A percentile compares a stretch with the other conserved stretches of the same genome.
These are phyloP conservation scores for Botrytis sinoallii DNA, from an alignment of 2,329 filamentous ascomycete species.

Conservation along the genomic window DNA sequence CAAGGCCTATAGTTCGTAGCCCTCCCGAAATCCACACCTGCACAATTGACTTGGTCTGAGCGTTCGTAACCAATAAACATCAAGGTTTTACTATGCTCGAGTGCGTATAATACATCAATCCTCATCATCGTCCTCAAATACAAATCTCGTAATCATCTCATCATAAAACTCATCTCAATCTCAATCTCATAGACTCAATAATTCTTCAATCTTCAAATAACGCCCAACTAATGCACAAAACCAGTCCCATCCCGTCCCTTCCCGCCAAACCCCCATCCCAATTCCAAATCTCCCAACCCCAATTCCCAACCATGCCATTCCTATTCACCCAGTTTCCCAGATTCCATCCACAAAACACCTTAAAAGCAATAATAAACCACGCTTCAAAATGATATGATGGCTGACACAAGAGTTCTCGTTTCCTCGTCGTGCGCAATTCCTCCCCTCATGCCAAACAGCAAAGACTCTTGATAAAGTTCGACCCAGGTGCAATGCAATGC, in stretches of 20 bases:
- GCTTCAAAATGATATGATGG: background rate
- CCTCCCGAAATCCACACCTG: background rate
- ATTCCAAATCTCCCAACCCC: background rate
- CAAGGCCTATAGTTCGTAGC: background rate
- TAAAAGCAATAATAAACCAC: background rate
- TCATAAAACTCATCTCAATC: background rate
- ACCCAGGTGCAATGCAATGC: background rate
- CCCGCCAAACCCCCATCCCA: background rate
- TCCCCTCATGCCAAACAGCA: background rate
- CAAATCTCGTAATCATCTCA: background rate
- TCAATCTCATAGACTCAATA: background rate
- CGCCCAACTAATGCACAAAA: slow-evolving; percentile 3
- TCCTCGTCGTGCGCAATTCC: background rate
- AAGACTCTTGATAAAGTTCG: slow-evolving; percentile 40
- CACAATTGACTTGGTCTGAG: background rate
- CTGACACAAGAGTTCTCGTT: background rate
- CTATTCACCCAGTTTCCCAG: background rate
- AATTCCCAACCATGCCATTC: background rate
- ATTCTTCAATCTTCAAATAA: background rate
- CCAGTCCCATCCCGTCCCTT: background rate
- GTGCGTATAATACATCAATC: background rate
- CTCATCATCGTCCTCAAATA: background rate
- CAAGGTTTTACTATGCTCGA: background rate
- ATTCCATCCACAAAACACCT: slow-evolving; percentile 5
- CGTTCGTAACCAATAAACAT: slow-evolving; percentile 1